Base-by-base conservation (phyloP, 805 yeast genomes). In the Candida nemodendra region DNA sequence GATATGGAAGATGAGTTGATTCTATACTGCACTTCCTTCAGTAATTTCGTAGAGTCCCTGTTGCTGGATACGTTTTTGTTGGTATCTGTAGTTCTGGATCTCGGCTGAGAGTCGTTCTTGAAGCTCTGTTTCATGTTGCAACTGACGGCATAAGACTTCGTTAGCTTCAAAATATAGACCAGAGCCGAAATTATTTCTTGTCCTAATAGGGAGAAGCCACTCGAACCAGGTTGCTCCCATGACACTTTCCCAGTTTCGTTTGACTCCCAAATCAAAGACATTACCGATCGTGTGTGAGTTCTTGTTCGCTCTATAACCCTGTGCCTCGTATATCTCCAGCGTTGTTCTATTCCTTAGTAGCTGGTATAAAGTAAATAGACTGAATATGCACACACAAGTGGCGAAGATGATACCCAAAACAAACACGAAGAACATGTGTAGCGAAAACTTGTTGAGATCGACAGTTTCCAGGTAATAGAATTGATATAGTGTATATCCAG, bases 311-410 rank as follows among this genome's bases (percentile, higher is more conserved):
- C 69, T 58, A 45, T 69, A 69, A 49, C 82, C 67, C 32, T 72
- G 68, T 22, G 56, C 53, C 27, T 81, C 86, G 53, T 76, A 79
- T 42, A 79, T 66, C 62, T 93, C 99, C 18, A 91, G 72, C 0
- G 98, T 91, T 4, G 97, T 90, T 42, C 68, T 64, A 63, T 91
- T 91, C 9, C 57, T 61, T 15, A 78, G 44, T 7, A 86, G 59
- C 50, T 86, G 74, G 50, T 76, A 85, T 2, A 76, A 42, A 35
- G 79, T 72, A 49, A 84, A 81, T 1, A 63, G 68, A 0, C 76
- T 58, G 57, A 91, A 85, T 1, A 78, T 54, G 2, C 64, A 51
- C 34, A 84, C 71, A 5, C 91, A 75, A 0, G 85, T 39, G 4
- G 74, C 65, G 42, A 87, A 64, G 5, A 76, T 70, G 11, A 71